phyloP scores from a whole-genome alignment of 441 rosid species.

The Eutrema salsugineum region DNA sequence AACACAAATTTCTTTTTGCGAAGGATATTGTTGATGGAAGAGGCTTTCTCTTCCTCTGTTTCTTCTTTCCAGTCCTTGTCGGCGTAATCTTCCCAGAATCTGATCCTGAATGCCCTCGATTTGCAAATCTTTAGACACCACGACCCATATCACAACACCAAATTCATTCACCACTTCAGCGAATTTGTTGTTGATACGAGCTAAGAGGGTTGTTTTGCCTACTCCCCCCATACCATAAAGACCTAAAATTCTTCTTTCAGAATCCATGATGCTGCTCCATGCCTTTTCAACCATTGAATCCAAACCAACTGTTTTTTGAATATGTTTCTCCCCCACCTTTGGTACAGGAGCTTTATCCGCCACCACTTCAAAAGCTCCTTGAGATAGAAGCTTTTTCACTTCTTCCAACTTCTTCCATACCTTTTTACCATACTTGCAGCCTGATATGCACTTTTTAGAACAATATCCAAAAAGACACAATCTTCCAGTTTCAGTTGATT shows the following conservation, averaged over 20 bases:
- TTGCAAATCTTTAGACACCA: not conserved
- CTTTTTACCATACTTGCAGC: constrained; percentile 6
- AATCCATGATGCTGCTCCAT: not conserved
- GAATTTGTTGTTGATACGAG: constrained; percentile 29
- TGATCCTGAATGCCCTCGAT: constrained; percentile 22
- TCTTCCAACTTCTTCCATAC: not conserved
- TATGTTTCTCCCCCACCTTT: not conserved
- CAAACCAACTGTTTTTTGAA: not conserved
- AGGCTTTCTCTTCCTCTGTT: not conserved
- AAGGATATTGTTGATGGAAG: not conserved
- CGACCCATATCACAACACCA: constrained; percentile 1
- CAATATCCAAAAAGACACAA: not conserved
- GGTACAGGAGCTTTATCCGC: not conserved
- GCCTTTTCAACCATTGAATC: not conserved
- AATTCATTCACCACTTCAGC: not conserved
- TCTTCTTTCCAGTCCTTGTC: constrained; percentile 7
- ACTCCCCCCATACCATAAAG: constrained; percentile 41
- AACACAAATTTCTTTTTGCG: not conserved
- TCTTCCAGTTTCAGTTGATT: not conserved
- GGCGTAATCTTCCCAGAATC: constrained; percentile 2
- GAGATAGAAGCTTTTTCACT: not conserved
- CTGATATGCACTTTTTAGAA: not conserved
- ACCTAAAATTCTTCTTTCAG: constrained; percentile 15
- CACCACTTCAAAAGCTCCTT: not conserved
- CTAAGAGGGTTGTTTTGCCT: constrained; percentile 41